Evolutionary conservation across 768 basidiomycete species (phyloP), one percentile per base, ranked within the genome.

Genomic region (Leccinum subgranulosum): DNA sequence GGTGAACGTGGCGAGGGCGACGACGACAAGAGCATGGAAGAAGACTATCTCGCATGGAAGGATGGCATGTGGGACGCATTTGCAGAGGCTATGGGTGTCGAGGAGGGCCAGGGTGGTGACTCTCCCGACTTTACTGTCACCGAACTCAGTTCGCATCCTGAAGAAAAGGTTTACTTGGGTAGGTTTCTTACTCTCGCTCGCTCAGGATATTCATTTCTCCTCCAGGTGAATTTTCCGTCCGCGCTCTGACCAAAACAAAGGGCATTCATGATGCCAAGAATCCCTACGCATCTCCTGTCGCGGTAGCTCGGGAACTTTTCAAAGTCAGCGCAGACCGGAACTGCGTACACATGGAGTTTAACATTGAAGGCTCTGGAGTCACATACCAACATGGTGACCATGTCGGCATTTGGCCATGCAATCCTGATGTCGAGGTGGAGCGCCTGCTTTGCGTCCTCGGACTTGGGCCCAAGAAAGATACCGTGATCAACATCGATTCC

Each of bases 351-450:
- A 79, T 95, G 67, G 97, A 98, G 70, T 87, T 99, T 66, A 86
- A 86, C 74, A 94, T 91, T 29, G 92, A 95, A 74, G 92, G 92
- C 17, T 94, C 94, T 45, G 95, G 95, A 39, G 92, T 98, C 67
- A 92, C 88, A n/a, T 99, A 99, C 74, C 96, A 98, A 72, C 94
- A 98, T 58, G 97, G 97, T 54, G 97, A 99, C 72, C 97, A 99
- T 68, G 87, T 97, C 62, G 97, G 94, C 58, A 84, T 99, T 53
- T 99, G 96, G 96, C 96, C 97, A 12, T 85, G 86, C 56, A 99
- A 99, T 75, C 84, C 96, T 8, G 92, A 97, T 60, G 71, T 87
- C 48, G 95, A 98, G 67, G 94, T 98, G 46, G 85, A 92, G 53
- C 88, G 95, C 55, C 83, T 97, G 25, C 82, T 99, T 19, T 87